Conservation (phyloP, 768 basidiomycete species). For the Lyophyllum shimeji region DNA sequence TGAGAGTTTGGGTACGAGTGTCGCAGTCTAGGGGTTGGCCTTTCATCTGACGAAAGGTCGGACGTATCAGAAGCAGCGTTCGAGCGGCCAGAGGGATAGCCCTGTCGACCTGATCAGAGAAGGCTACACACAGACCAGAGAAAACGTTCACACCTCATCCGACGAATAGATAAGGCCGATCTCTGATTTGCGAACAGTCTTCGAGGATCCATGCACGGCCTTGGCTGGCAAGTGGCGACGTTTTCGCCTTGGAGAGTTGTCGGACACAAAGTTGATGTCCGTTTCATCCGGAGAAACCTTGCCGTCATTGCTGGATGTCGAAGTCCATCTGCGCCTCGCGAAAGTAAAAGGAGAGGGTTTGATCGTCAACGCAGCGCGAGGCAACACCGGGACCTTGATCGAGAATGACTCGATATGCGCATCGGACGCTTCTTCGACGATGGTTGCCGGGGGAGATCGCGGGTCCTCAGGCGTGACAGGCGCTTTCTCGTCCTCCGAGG, state of each 20-base stretch:
- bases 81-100: conserved; percentile 7
- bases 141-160: conserved; percentile 10
- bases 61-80: conserved; percentile 12
- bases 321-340: conserved; percentile 62
- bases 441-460: conserved; percentile 39
- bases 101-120: not conserved
- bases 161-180: conserved; percentile 17
- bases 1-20: conserved; percentile 18
- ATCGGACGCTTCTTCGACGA: conserved; percentile 13
- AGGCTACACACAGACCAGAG: not conserved
- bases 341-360: conserved; percentile 66
- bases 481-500: conserved; percentile 49
- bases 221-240: not conserved
- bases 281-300: conserved; percentile 5
- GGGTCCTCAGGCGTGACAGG: conserved; percentile 63
- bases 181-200: conserved; percentile 11
- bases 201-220: not conserved
- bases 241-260: conserved; percentile 7
- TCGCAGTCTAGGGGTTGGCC: conserved; percentile 10
- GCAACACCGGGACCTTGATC: conserved; percentile 18
- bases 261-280: not conserved
- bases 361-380: conserved; percentile 46
- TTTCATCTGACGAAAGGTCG: conserved; percentile 17
- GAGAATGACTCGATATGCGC: conserved; percentile 11
- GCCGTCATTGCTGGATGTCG: conserved; percentile 21